Conservation (phyloP, 1,284 basidiomycete genomes). For the Puccinia horiana region DNA sequence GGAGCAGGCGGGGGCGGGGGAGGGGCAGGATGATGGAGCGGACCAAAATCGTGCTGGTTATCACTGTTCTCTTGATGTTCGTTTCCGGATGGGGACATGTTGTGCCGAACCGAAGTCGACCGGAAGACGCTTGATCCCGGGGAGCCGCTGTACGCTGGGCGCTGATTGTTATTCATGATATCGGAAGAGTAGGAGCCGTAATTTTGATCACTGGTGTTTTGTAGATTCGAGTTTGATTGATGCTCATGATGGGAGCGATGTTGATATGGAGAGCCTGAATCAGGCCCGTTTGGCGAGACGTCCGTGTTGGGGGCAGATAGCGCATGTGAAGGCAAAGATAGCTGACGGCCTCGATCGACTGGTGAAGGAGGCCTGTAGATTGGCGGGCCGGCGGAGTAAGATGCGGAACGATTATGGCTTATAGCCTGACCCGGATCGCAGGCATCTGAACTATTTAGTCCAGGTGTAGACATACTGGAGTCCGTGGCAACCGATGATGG, state of each 20-base stretch:
- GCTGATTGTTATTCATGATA: background rate
- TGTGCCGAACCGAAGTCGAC: background rate
- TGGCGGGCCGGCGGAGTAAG: constrained; percentile 30
- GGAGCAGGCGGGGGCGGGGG: constrained; percentile 18
- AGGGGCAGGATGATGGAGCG: constrained; percentile 26
- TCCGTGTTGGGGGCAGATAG: constrained; percentile 19
- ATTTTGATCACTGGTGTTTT: background rate
- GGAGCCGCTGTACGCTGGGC: constrained; percentile 1
- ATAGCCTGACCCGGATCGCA: constrained; percentile 4
- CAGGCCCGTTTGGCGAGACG: background rate
- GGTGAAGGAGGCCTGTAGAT: constrained; percentile 38
- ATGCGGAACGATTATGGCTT: constrained; percentile 33
- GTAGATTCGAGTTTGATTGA: constrained; percentile 7
- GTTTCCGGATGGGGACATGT: background rate
- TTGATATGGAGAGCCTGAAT: constrained; percentile 16
- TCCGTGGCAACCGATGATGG: constrained; percentile 18
- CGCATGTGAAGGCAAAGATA: constrained; percentile 42
- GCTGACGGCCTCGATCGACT: constrained; percentile 36
- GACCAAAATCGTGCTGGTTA: constrained; percentile 10
- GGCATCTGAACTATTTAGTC: background rate
- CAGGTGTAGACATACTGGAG: constrained; percentile 11
- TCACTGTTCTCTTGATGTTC: background rate
- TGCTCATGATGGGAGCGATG: constrained; percentile 18
- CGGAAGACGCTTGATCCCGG: background rate
- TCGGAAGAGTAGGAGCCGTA: constrained; percentile 28